phyloP scores from a whole-genome alignment of 768 basidiomycete genomes.

The Butyriboletus loyo region DNA sequence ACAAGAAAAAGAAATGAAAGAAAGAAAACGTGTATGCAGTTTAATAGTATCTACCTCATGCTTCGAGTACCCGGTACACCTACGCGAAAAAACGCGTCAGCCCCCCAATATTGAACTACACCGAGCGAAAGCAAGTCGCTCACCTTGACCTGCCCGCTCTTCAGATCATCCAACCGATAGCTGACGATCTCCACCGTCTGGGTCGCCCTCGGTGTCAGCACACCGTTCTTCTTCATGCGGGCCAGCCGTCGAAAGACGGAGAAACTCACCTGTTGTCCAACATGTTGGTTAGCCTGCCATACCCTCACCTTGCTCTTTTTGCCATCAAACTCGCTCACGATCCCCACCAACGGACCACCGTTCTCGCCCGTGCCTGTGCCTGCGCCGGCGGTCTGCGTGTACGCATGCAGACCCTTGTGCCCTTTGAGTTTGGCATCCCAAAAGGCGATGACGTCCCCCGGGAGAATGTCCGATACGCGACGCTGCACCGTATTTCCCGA shows the following conservation, averaged over 20 bases:
- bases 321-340: slow-evolving; percentile 78
- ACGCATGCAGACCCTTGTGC: slow-evolving; percentile 72
- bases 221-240: slow-evolving; percentile 32
- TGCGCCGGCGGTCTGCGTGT: slow-evolving; percentile 51
- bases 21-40: not conserved
- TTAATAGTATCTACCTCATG: slow-evolving; percentile 21
- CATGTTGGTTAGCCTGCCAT: slow-evolving; percentile 84
- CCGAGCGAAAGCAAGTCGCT: not conserved
- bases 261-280: slow-evolving; percentile 69
- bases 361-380: slow-evolving; percentile 38
- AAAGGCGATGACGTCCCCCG: slow-evolving; percentile 79
- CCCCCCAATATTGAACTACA: not conserved
- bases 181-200: slow-evolving; percentile 74
- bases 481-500: slow-evolving; percentile 63
- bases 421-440: slow-evolving; percentile 78
- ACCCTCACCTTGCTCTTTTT: slow-evolving; percentile 87
- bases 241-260: slow-evolving; percentile 26
- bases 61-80: slow-evolving; percentile 42
- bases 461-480: slow-evolving; percentile 75
- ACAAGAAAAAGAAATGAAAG: not conserved
- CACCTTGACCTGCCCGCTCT: slow-evolving; percentile 81
- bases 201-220: slow-evolving; percentile 34
- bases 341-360: slow-evolving; percentile 57
- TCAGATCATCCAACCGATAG: slow-evolving; percentile 86
- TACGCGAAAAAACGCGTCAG: slow-evolving; percentile 19